Conservation (phyloP, 2,329 filamentous ascomycete genomes). For the Trichoderma endophyticum region DNA sequence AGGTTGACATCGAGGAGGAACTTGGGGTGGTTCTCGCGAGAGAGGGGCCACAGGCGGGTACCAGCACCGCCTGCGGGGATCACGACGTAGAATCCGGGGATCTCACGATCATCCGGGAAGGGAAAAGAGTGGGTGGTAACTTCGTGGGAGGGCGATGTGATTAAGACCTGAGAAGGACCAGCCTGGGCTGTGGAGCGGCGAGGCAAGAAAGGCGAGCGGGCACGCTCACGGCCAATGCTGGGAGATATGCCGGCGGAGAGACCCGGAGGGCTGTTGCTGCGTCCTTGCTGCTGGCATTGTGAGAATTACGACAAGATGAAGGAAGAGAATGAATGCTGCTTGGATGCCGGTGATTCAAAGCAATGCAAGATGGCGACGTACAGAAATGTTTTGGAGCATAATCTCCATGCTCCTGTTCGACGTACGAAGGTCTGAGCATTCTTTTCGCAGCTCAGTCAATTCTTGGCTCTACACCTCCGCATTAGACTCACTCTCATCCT, state of each 20-base stretch:
- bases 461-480: constrained; percentile 23
- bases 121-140: constrained; percentile 12
- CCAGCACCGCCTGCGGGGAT: constrained; percentile 29
- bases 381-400: constrained; percentile 23
- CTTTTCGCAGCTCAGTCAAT: constrained; percentile 24
- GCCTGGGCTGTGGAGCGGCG: constrained; percentile 7
- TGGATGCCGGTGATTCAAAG: not conserved
- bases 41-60: constrained; percentile 29
- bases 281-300: constrained; percentile 12
- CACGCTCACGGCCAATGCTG: constrained; percentile 1
- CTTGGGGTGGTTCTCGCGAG: constrained; percentile 29
- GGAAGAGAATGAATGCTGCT: not conserved
- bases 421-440: constrained; percentile 26
- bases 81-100: constrained; percentile 29
- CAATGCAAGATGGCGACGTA: not conserved
- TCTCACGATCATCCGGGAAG: constrained; percentile 23
- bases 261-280: constrained; percentile 7
- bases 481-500: not conserved
- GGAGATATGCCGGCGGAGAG: constrained; percentile 5
- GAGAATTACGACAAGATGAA: not conserved
- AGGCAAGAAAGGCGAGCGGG: constrained; percentile 14
- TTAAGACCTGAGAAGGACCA: constrained; percentile 16
- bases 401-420: constrained; percentile 25
- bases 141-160: constrained; percentile 4
- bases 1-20: constrained; percentile 28